Base-by-base conservation (phyloP, 2,329 filamentous ascomycete genomes). In the Mariannaea elegans region DNA sequence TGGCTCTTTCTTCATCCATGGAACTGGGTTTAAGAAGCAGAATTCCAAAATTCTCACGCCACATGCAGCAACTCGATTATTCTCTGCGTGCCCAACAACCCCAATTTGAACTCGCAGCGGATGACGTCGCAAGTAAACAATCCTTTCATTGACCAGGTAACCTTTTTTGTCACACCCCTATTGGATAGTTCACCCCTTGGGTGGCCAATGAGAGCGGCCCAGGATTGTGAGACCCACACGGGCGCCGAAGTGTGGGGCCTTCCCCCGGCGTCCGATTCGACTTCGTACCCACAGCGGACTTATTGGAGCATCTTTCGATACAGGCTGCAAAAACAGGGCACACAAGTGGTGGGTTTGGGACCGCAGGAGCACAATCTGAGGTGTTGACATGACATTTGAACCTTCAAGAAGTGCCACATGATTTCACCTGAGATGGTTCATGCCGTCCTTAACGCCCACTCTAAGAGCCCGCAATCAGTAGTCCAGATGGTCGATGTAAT, bases 111-210 rank as follows among this genome's bases (percentile, higher is more conserved):
- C 4, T 4, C n/a, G 21, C 2, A 18, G 10, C 44, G 21, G 48
- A 70, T 76, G 73, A 75, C 74, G 72, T 75, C 71, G 64, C 31
- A 66, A 69, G 71, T 75, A 75, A 76, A 73, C 34, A 75, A 24
- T 24, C 7, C 3, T 7, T 12, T 3, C 2, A 59, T 61, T 67
- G 62, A 55, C 71, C 64, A 21, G 63, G 62, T 73, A 74, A 75
- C 73, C 36, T 18, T 9, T 23, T 19, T 32, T 19, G 21, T 51
- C 32, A 41, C 23, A n/a, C 56, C 54, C 47, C 38, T 21, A 52
- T 31, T 39, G 24, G 38, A 9, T 19, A 10, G 8, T 12, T 16
- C 9, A 23, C 31, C 21, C 23, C 27, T 29, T 4, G 7, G 24
- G 4, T 13, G 18, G 4, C 69, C 68, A 71, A 71, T 71, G 12